These are phyloP conservation scores for Scheffersomyces spartinae DNA, from an alignment of 805 yeast species.

Conservation along the genomic window DNA sequence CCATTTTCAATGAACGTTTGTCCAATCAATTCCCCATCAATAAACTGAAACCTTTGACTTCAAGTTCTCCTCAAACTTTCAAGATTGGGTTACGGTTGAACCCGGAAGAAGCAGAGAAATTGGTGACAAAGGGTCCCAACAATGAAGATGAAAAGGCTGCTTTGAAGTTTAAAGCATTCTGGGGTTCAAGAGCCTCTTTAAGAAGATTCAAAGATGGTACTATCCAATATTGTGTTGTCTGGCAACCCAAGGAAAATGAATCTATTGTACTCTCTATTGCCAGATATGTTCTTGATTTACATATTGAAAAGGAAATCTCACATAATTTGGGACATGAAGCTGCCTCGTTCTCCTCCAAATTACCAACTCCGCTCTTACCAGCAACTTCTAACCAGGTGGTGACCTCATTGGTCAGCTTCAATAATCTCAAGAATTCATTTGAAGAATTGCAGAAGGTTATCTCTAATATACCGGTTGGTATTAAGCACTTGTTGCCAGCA, in stretches of 20 bases:
- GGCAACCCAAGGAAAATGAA: slow-evolving; percentile 47
- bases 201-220: slow-evolving; percentile 90
- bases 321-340: slow-evolving; percentile 25
- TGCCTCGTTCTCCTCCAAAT: slow-evolving; percentile 33
- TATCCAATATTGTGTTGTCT: slow-evolving; percentile 82
- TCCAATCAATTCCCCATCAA: slow-evolving; percentile 24
- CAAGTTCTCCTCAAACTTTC: slow-evolving; percentile 18
- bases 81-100: slow-evolving; percentile 59
- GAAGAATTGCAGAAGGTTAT: slow-evolving; percentile 39
- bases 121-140: slow-evolving; percentile 80
- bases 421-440: slow-evolving; percentile 29
- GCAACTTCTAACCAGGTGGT: slow-evolving; percentile 42
- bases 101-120: slow-evolving; percentile 62
- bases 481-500: slow-evolving; percentile 63
- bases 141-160: slow-evolving; percentile 45
- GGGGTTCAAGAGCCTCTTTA: slow-evolving; percentile 81
- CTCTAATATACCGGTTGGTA: slow-evolving; percentile 49
- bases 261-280: slow-evolving; percentile 59
- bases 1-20: slow-evolving; percentile 16
- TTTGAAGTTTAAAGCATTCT: slow-evolving; percentile 62
- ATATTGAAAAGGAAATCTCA: slow-evolving; percentile 38
- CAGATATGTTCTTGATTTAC: slow-evolving; percentile 50
- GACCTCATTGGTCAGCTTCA: slow-evolving; percentile 14
- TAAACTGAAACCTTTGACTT: slow-evolving; percentile 41
- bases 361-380: slow-evolving; percentile 53